A percentile compares a stretch with the other conserved stretches of the same genome.
These are phyloP conservation scores for Erodium maritimum DNA, from an alignment of 345 rosid genomes.

Conservation along the genomic window DNA sequence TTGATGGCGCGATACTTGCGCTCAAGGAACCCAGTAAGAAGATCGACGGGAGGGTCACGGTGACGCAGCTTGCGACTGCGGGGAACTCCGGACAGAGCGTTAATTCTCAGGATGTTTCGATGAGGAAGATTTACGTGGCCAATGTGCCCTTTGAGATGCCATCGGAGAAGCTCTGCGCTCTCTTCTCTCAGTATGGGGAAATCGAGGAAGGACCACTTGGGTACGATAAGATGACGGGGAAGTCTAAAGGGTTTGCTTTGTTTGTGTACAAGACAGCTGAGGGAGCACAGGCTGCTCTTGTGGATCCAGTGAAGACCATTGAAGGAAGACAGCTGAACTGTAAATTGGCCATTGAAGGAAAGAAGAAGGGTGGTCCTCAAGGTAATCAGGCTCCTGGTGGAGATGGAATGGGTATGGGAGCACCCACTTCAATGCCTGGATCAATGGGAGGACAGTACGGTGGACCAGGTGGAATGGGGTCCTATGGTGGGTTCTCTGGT, in stretches of 20 bases:
- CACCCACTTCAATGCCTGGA: conserved; percentile 11
- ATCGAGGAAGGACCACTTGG: conserved; percentile 89
- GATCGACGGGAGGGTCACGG: conserved; percentile 72
- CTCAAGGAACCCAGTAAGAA: conserved; percentile 72
- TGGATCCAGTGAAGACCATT: conserved; percentile 56
- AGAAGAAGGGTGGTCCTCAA: conserved; percentile 34
- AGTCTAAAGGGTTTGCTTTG: conserved; percentile 68
- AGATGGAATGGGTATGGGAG: conserved; percentile 56
- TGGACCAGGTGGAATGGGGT: conserved; percentile 23
- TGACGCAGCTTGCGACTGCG: conserved; percentile 65
- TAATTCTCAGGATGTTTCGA: conserved; percentile 33
- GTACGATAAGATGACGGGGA: conserved; percentile 76
- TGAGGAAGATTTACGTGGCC: conserved; percentile 76
- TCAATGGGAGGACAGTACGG: conserved; percentile 30
- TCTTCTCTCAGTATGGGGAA: conserved; percentile 58
- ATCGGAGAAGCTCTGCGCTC: conserved; percentile 47
- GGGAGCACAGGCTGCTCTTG: conserved; percentile 70
- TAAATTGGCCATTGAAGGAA: conserved; percentile 68
- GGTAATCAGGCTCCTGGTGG: conserved; percentile 31
- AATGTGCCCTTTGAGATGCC: conserved; percentile 68
- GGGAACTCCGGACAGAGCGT: conserved; percentile 43
- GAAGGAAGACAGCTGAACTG: conserved; percentile 70
- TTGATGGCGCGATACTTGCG: conserved; percentile 61
- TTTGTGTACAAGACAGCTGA: conserved; percentile 71
- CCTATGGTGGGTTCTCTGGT: conserved; percentile 36